Base-by-base conservation (phyloP, 768 basidiomycete genomes). In the Botryobasidium botryosum region DNA sequence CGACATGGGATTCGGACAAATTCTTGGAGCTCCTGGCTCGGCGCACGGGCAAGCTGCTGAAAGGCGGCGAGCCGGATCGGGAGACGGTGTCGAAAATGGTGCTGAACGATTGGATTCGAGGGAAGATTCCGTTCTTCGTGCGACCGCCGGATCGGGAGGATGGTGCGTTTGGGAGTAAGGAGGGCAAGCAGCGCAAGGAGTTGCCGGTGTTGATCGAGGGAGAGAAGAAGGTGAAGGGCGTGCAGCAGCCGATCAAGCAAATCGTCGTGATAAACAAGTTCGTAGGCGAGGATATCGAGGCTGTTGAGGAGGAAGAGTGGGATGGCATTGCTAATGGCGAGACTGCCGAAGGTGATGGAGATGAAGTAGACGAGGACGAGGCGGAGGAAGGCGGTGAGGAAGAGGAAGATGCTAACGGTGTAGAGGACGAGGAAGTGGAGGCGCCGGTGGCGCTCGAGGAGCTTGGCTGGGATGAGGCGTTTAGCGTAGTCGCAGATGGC, bases 61-160 rank as follows among this genome's bases (percentile, higher is more conserved):
- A 87, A 56, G 86, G 88, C 40, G 94, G 94, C 48, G 92, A 97
- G 60, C 86, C 92, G 2, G 90, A 94, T 61, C 58, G 79, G 36
- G 85, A 96, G 56, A 73, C 82, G 3, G 88, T 91, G 24, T 82
- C 92, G 25, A 97, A 91, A 66, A 91, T 99, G 59, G 66, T 97
- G 38, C 62, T 99, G 56, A 85, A 79, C 59, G 94, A 96, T 60
- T 96, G 92, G 92, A 88, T 96, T 47, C 69, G 94, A 37, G 94
- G 92, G 6, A 80, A 87, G 53, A 92, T 99, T 56, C 94, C 94
- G 17, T 99, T 78, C 69, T 99, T 96, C 56, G 90, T 88, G 29
- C 59, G 80, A 10, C 94, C 94, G 12, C 92, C 92, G 45, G 87
- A 86, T 40, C 94, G 96, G 36, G 66, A 64, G 55, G 44, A 18